Evolutionary conservation across 2,329 filamentous ascomycete species (phyloP).

Genomic region (Aureobasidium lini): DNA sequence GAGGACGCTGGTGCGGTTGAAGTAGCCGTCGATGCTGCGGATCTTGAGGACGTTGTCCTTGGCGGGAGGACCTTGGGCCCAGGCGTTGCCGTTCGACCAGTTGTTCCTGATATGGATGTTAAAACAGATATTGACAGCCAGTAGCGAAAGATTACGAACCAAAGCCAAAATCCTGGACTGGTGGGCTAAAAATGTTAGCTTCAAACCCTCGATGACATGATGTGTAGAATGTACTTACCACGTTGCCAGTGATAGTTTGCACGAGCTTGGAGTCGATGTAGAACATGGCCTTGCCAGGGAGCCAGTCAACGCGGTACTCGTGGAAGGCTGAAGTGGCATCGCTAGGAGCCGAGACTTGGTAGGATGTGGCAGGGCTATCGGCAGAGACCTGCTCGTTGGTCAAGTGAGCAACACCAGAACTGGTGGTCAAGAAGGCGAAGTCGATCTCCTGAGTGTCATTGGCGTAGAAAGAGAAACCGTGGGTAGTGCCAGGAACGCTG

Average conservation of each 20-base stretch:
- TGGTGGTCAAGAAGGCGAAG: constrained; percentile 46
- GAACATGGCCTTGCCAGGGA: constrained; percentile 55
- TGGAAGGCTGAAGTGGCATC: constrained; percentile 63
- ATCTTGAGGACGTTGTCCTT: constrained; percentile 58
- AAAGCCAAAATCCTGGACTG: constrained; percentile 55
- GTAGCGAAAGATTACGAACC: no score
- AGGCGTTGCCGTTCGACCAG: constrained; percentile 63
- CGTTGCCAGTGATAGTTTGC: constrained; percentile 42
- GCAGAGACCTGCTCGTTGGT: constrained; percentile 55
- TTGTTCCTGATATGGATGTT: constrained; percentile 55
- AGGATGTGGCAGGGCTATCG: constrained; percentile 50
- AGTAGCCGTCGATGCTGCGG: constrained; percentile 46
- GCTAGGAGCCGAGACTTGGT: constrained; percentile 52
- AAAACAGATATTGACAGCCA: no score
- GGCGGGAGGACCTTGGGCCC: constrained; percentile 63
- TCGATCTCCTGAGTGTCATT: constrained; percentile 77
- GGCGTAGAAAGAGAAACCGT: constrained; percentile 74
- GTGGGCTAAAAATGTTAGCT: constrained; percentile 34
- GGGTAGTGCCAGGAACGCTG: constrained; percentile 58
- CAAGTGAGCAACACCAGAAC: constrained; percentile 34
- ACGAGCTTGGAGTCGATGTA: constrained; percentile 58
- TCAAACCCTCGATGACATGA: no score
- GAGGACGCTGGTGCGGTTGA: not conserved
- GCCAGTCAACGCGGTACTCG: constrained; percentile 74
- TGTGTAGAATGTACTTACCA: not conserved